Conservation (phyloP, 768 basidiomycete species). For the Kwoniella heveanensis region DNA sequence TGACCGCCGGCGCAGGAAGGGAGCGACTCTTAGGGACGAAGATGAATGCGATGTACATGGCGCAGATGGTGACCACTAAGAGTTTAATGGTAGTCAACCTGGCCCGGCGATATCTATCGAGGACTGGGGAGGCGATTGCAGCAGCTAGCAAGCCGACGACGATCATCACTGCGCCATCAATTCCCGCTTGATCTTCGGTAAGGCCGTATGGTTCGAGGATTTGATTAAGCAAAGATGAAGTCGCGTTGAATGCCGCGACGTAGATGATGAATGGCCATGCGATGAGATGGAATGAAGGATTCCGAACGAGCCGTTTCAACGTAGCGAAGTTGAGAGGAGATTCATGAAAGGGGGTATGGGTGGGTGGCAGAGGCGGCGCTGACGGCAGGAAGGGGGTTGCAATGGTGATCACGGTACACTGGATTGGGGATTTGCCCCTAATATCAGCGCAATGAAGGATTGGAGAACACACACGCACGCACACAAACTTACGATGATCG, state of each 20-base stretch:
- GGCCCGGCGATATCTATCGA: conserved; percentile 9
- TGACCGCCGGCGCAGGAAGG: conserved; percentile 3
- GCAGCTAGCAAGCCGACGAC: conserved; percentile 15
- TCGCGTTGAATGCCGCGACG: conserved; percentile 22
- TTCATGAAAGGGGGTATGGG: conserved; percentile 6
- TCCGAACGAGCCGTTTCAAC: background rate
- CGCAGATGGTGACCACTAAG: conserved; percentile 8
- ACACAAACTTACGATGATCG: conserved; percentile 22
- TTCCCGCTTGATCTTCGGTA: conserved; percentile 20
- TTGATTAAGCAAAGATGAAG: conserved; percentile 20
- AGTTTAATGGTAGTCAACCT: conserved; percentile 9
- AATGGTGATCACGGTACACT: conserved; percentile 13
- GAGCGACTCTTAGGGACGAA: conserved; percentile 7
- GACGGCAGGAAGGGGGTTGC: conserved; percentile 10
- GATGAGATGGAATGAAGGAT: conserved; percentile 15
- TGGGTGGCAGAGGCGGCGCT: conserved; percentile 15
- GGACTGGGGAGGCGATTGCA: conserved; percentile 13
- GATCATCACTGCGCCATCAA: conserved; percentile 18
- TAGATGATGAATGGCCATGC: conserved; percentile 23
- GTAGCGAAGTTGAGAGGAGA: conserved; percentile 1
- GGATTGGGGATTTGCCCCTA: too few species aligned
- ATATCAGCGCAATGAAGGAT: too few species aligned
- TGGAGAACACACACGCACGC: background rate
- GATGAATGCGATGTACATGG: conserved; percentile 11
- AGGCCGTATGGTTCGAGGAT: conserved; percentile 17